These are phyloP conservation scores for Rubia balearica DNA, from an alignment of 305 asterid genomes.

Conservation along the genomic window DNA sequence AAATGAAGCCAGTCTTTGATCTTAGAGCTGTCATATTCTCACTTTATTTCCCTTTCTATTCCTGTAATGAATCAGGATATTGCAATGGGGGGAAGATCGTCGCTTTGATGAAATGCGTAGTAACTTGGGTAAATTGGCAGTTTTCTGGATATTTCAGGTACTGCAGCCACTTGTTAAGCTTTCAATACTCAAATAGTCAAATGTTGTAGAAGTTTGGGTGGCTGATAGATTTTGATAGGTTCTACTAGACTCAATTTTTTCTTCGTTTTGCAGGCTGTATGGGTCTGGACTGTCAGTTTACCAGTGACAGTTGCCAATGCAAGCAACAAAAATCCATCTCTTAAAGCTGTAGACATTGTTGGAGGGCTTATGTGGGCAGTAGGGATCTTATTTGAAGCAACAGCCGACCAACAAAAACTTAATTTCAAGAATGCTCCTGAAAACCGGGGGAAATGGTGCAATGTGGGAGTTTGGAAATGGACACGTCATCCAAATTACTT, in stretches of 20 bases:
- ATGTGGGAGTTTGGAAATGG: slow-evolving; percentile 73
- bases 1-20: neutral
- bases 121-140: slow-evolving; percentile 65
- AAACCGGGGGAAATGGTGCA: slow-evolving; percentile 81
- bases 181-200: neutral
- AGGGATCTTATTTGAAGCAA: slow-evolving; percentile 64
- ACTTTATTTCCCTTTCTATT: slow-evolving; percentile 5
- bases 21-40: slow-evolving; percentile 1
- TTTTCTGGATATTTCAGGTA: slow-evolving; percentile 88
- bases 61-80: slow-evolving; percentile 39
- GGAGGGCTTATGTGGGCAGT: slow-evolving; percentile 80
- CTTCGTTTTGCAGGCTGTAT: slow-evolving; percentile 54
- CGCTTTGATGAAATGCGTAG: slow-evolving; percentile 82
- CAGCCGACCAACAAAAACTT: slow-evolving; percentile 87
- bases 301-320: slow-evolving; percentile 88
- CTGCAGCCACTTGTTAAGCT: slow-evolving; percentile 3
- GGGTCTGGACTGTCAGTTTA: slow-evolving; percentile 98
- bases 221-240: neutral
- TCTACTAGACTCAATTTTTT: slow-evolving; percentile 7
- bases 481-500: slow-evolving; percentile 97
- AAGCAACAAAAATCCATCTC: slow-evolving; percentile 50
- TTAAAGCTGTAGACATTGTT: slow-evolving; percentile 54
- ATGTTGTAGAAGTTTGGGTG: neutral
- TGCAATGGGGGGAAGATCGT: slow-evolving; percentile 92
- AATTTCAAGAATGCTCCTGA: slow-evolving; percentile 55